Evolutionary conservation across 2,329 filamentous ascomycete genomes (phyloP).

Genomic region (Monosporascus sp.): DNA sequence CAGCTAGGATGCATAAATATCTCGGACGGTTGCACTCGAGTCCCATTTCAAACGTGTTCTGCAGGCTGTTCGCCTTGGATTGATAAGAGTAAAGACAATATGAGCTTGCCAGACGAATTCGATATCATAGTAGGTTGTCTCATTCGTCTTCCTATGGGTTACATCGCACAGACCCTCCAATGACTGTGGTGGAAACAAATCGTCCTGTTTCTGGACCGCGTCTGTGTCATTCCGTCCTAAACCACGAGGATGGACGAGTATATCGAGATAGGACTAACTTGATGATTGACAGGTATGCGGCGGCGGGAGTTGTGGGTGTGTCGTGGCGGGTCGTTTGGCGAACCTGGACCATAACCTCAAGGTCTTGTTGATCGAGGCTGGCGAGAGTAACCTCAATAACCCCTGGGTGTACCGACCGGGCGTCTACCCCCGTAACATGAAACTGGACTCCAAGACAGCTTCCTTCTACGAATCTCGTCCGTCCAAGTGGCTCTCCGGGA

Average conservation of each 20-base stretch:
- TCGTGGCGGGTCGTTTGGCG: constrained; percentile 58
- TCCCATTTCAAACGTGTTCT: not conserved
- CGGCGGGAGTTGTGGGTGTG: constrained; percentile 63
- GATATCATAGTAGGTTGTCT: not conserved
- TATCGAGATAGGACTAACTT: not conserved
- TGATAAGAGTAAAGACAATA: not conserved
- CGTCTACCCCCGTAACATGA: constrained; percentile 70
- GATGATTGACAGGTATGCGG: constrained; percentile 51
- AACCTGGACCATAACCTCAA: constrained; percentile 70
- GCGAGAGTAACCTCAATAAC: constrained; percentile 59
- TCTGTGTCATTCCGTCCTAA: not conserved
- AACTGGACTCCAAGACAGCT: constrained; percentile 74
- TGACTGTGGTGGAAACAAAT: too few relatives aligned
- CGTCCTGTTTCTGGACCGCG: too few relatives aligned
- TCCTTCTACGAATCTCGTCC: constrained; percentile 76
- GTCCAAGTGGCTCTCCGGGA: constrained; percentile 66
- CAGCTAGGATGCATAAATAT: not conserved
- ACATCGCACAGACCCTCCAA: too few relatives aligned
- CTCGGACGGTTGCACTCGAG: not conserved
- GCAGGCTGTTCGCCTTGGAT: not conserved
- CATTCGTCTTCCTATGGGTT: not conserved
- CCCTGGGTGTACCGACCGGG: constrained; percentile 72
- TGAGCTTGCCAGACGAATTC: not conserved
- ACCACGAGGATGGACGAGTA: not conserved
- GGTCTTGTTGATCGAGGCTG: constrained; percentile 43